phyloP scores from a whole-genome alignment of 768 basidiomycete species.

The Pholiota microspora region DNA sequence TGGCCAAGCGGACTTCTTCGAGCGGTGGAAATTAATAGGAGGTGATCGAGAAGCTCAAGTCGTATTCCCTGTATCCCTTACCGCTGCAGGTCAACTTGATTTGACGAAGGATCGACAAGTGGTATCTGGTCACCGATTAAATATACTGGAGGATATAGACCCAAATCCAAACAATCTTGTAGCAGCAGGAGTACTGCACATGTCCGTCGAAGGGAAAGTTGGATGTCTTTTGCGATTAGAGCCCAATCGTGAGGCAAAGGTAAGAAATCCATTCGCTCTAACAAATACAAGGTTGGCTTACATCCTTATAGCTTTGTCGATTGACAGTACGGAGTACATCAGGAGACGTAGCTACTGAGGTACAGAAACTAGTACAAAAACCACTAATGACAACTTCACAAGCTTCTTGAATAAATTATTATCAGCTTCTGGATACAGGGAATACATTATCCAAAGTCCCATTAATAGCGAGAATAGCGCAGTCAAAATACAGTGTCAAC shows the following conservation, averaged over 20 bases:
- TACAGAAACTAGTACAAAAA: conserved; percentile 55
- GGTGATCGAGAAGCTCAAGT: conserved; percentile 92
- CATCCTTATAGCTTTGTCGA: conserved; percentile 70
- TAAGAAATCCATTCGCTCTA: conserved; percentile 28
- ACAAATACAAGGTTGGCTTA: conserved; percentile 2
- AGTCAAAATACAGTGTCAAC: conserved; percentile 21
- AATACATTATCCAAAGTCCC: conserved; percentile 10
- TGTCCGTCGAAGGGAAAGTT: conserved; percentile 88
- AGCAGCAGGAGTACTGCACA: conserved; percentile 94
- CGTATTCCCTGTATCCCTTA: conserved; percentile 79
- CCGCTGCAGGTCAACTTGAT: conserved; percentile 70
- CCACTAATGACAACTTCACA: conserved; percentile 31
- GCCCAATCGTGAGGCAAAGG: conserved; percentile 95
- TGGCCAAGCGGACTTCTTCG: conserved; percentile 85
- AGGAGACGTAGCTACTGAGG: conserved; percentile 78
- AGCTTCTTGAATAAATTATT: conserved; percentile 22
- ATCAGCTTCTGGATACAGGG: conserved; percentile 21
- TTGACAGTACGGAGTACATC: conserved; percentile 95
- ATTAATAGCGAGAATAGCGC: conserved; percentile 13
- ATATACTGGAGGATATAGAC: conserved; percentile 81
- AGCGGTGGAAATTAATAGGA: conserved; percentile 97
- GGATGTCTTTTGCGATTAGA: conserved; percentile 92
- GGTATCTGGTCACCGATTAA: conserved; percentile 74
- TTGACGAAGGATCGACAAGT: conserved; percentile 69
- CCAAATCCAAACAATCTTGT: conserved; percentile 94